phyloP scores from a whole-genome alignment of 257 asterid genomes.

The Forsythia suspensa region DNA sequence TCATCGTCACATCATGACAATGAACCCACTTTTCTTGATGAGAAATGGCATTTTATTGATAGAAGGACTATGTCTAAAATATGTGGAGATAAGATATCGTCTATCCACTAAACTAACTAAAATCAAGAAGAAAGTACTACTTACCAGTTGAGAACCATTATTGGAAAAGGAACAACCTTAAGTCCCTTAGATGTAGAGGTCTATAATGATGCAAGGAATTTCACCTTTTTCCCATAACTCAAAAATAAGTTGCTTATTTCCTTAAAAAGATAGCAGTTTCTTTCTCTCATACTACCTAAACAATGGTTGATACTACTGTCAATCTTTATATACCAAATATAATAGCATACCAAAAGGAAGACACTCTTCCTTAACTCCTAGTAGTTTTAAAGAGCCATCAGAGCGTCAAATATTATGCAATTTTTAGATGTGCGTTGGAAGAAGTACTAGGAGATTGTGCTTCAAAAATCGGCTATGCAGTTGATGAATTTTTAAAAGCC shows the following conservation, averaged over 20 bases:
- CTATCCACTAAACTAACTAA: background rate
- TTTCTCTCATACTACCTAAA: background rate
- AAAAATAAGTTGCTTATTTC: background rate
- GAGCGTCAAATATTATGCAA: background rate
- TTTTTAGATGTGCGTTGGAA: background rate
- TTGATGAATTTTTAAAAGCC: background rate
- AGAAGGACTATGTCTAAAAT: background rate
- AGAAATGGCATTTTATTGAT: background rate
- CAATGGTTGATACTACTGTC: background rate
- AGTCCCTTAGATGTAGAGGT: background rate
- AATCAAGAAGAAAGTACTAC: background rate
- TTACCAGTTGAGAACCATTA: background rate
- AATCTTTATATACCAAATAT: background rate
- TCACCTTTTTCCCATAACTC: background rate
- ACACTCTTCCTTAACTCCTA: background rate
- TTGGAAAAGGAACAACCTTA: background rate
- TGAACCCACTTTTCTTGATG: background rate
- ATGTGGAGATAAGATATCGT: background rate
- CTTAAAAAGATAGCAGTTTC: background rate
- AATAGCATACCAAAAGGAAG: background rate
- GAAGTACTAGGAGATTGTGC: background rate
- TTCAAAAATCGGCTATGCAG: background rate
- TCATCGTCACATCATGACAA: background rate
- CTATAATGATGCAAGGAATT: background rate
- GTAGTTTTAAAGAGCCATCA: background rate